A percentile compares a stretch with the other conserved stretches of the same genome.
Evolutionary conservation across 2,329 filamentous ascomycete genomes (phyloP).

Genomic region (Colletotrichum tabaci): DNA sequence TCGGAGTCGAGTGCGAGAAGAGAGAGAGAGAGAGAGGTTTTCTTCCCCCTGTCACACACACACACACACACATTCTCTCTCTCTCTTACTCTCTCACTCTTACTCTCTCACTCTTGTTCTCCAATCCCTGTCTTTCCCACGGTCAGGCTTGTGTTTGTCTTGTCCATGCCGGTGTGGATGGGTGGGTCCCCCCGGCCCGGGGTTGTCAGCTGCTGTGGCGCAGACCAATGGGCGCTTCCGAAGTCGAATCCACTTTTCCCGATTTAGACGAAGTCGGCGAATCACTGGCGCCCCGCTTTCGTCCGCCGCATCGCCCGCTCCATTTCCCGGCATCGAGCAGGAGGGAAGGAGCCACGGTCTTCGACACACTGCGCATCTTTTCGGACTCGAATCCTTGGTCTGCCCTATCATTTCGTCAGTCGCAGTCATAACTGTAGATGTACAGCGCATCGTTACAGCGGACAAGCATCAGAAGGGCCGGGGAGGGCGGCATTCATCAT

Average conservation of each 20-base stretch:
- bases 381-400: not conserved
- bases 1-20: not conserved
- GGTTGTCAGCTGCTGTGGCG: constrained; percentile 56
- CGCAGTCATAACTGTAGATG: not conserved
- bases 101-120: too few relatives aligned
- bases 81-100: not conserved
- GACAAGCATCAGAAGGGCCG: not conserved
- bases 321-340: constrained; percentile 29
- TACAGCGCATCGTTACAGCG: not conserved
- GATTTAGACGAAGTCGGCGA: constrained; percentile 27
- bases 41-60: constrained; percentile 5
- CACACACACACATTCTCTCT: not conserved
- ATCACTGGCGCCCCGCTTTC: constrained; percentile 27
- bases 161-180: constrained; percentile 36
- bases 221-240: constrained; percentile 52
- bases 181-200: constrained; percentile 48
- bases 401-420: not conserved
- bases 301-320: constrained; percentile 27
- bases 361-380: constrained; percentile 19
- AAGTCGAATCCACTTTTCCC: constrained; percentile 34
- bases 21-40: constrained; percentile 10
- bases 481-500: too few relatives aligned
- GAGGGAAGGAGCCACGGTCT: constrained; percentile 13
- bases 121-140: not conserved
- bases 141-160: constrained; percentile 12